Evolutionary conservation across 1,284 basidiomycete genomes (phyloP).

Genomic region (Austropuccinia psidii): DNA sequence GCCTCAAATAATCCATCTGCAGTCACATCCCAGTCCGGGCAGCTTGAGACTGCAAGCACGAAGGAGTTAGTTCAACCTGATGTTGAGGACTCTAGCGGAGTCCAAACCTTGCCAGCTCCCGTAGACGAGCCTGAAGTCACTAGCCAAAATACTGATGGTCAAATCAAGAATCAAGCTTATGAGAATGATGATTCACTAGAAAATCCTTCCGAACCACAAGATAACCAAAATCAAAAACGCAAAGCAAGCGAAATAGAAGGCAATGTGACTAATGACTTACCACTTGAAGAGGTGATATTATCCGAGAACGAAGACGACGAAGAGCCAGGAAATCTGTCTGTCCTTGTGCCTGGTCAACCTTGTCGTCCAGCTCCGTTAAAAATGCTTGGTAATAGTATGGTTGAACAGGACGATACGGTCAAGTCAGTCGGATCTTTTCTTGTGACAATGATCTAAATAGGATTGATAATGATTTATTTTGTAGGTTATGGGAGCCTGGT

Average conservation of each 20-base stretch:
- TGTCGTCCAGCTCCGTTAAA: conserved; percentile 48
- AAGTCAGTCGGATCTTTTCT: conserved; percentile 56
- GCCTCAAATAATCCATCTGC: conserved; percentile 38
- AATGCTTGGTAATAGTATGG: conserved; percentile 62
- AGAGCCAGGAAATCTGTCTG: conserved; percentile 51
- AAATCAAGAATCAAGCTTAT: conserved; percentile 36
- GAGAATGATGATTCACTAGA: background rate
- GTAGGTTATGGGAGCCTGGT: conserved; percentile 82
- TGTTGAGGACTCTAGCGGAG: conserved; percentile 9
- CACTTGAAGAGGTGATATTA: conserved; percentile 28
- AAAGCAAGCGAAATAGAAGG: conserved; percentile 54
- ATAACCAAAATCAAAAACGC: conserved; percentile 57
- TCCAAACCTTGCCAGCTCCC: background rate
- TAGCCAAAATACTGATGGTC: conserved; percentile 42
- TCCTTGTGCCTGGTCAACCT: conserved; percentile 51
- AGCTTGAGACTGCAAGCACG: background rate
- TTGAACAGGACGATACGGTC: conserved; percentile 86
- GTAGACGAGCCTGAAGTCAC: background rate
- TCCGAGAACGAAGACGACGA: conserved; percentile 42
- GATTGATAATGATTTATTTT: conserved; percentile 36
- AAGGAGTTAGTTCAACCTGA: conserved; percentile 32
- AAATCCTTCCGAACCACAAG: background rate
- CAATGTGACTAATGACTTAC: conserved; percentile 29
- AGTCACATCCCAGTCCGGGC: background rate
- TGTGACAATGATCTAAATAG: background rate